phyloP scores from a whole-genome alignment of 495 filamentous ascomycete species.

The Hyphodiscus hymeniophilus region DNA sequence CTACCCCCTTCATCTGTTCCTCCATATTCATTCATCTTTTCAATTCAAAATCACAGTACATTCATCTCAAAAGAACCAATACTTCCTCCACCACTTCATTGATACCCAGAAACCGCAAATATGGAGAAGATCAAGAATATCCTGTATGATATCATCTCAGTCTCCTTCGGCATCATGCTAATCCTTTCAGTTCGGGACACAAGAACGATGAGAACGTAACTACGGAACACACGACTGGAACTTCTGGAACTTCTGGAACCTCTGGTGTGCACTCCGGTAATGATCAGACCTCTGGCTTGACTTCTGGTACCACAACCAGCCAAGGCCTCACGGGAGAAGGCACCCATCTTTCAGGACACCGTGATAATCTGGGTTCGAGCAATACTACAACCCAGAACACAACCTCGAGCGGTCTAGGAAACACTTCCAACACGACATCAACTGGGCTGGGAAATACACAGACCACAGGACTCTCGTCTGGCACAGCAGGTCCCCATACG shows the following conservation, averaged over 20 bases:
- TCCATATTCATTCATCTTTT: neutral
- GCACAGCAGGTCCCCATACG: slow-evolving; percentile 7
- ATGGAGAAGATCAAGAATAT: slow-evolving; percentile 21
- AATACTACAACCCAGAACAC: too few relatives aligned
- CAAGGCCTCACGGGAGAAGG: neutral
- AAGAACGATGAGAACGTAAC: slow-evolving; percentile 7
- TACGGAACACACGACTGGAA: neutral
- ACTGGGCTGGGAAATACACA: too few relatives aligned
- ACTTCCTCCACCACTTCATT: neutral
- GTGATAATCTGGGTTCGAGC: neutral
- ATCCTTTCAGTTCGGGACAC: neutral
- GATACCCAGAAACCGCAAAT: slow-evolving; percentile 2
- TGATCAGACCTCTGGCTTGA: neutral
- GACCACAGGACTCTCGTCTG: slow-evolving; percentile 19
- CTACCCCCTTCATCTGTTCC: neutral
- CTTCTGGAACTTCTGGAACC: too few relatives aligned
- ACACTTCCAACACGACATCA: too few relatives aligned
- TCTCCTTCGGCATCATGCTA: neutral
- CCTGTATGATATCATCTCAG: slow-evolving; percentile 3
- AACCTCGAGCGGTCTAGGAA: too few relatives aligned
- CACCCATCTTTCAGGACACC: neutral
- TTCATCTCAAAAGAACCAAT: neutral
- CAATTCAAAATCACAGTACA: neutral
- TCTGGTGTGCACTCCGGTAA: neutral
- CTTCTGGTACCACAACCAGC: neutral